Evolutionary conservation across 108 stramenopile genomes (phyloP).

Genomic region (Seminavis robusta): DNA sequence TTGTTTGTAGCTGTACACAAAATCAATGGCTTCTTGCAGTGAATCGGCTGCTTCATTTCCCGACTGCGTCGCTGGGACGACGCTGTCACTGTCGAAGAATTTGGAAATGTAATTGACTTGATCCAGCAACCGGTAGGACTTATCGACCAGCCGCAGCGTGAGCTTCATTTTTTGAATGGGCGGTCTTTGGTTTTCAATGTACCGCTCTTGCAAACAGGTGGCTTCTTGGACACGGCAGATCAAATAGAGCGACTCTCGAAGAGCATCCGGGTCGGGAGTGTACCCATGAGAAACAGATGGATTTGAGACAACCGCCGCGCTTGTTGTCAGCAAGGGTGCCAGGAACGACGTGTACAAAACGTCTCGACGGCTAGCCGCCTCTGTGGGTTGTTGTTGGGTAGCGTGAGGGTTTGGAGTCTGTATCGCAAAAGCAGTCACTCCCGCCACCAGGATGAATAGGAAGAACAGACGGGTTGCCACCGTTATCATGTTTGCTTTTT

Average conservation of each 20-base stretch:
- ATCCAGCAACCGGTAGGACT: slow-evolving; percentile 60
- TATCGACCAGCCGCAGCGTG: slow-evolving; percentile 54
- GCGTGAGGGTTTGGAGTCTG: too few species aligned
- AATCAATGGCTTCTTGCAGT: slow-evolving; percentile 68
- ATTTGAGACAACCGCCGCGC: too few species aligned
- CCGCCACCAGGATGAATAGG: too few species aligned
- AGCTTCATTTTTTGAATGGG: slow-evolving; percentile 64
- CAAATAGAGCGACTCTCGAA: slow-evolving; percentile 64
- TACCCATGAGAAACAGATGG: too few species aligned
- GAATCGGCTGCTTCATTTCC: slow-evolving; percentile 59
- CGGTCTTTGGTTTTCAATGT: slow-evolving; percentile 39
- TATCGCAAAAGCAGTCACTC: too few species aligned
- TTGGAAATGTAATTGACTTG: slow-evolving; percentile 56
- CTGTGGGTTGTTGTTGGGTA: too few species aligned
- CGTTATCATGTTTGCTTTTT: too few species aligned
- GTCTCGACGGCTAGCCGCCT: too few species aligned
- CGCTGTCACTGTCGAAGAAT: slow-evolving; percentile 20
- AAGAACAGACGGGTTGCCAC: too few species aligned
- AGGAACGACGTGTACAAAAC: too few species aligned
- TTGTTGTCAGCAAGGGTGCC: too few species aligned
- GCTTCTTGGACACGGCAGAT: slow-evolving; percentile 72
- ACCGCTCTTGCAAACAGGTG: slow-evolving; percentile 70
- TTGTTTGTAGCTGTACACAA: slow-evolving; percentile 32
- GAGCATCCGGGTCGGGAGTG: slow-evolving; percentile 55
- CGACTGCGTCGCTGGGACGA: slow-evolving; percentile 50